Conservation (phyloP, 805 yeast species). For the Pichia heedii region DNA sequence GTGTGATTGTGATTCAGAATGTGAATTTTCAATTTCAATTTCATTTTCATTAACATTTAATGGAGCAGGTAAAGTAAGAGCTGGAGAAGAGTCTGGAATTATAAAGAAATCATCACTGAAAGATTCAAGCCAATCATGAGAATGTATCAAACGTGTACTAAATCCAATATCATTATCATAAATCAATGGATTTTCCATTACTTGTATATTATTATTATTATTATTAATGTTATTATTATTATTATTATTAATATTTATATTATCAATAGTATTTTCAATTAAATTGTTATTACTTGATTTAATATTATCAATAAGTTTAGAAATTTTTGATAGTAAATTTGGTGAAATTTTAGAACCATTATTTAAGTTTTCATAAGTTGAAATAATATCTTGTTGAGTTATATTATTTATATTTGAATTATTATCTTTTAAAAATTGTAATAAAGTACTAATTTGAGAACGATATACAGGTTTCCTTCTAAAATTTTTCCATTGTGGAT, state of each 20-base stretch:
- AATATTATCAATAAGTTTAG: conserved; percentile 20
- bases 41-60: too few species aligned
- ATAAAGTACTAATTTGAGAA: conserved; percentile 25
- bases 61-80: neutral
- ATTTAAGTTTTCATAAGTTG: neutral
- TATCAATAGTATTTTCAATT: too few species aligned
- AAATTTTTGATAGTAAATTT: neutral
- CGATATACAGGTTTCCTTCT: conserved; percentile 26
- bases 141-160: conserved; percentile 29
- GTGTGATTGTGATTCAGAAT: neutral
- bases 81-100: neutral
- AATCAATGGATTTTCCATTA: too few species aligned
- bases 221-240: too few species aligned
- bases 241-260: too few species aligned
- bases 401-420: conserved; percentile 13
- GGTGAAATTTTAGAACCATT: neutral
- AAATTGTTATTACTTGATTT: too few species aligned
- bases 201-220: too few species aligned
- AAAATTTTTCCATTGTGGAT: conserved; percentile 23
- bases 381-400: conserved; percentile 14
- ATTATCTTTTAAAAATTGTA: conserved; percentile 14
- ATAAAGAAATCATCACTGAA: neutral
- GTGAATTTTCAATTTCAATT: too few species aligned
- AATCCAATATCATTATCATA: conserved; percentile 25
- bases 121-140: conserved; percentile 20